A percentile compares a stretch with the other conserved stretches of the same genome.
phyloP scores from a whole-genome alignment of 106 monocot species.

The Acorus calamus region DNA sequence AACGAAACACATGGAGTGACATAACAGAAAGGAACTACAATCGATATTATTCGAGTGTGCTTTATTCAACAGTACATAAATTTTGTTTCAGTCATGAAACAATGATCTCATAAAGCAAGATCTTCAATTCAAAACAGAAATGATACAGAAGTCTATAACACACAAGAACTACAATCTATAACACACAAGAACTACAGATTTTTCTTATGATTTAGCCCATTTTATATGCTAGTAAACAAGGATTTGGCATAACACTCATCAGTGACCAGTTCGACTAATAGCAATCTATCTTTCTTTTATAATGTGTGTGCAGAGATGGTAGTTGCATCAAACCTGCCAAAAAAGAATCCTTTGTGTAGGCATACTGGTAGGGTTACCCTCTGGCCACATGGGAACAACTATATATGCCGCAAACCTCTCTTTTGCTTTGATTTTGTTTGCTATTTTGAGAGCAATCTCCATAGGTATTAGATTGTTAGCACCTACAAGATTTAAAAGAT shows the following conservation, averaged over 20 bases:
- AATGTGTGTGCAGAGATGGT: background rate
- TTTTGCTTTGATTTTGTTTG: slow-evolving; percentile 75
- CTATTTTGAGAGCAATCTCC: slow-evolving; percentile 92
- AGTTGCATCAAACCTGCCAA: slow-evolving; percentile 58
- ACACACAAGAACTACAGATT: too few species aligned
- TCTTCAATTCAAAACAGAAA: too few species aligned
- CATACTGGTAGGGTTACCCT: slow-evolving; percentile 73
- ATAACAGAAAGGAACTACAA: too few species aligned
- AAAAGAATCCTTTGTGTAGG: slow-evolving; percentile 74
- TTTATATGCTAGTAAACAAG: too few species aligned
- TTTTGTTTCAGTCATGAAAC: too few species aligned
- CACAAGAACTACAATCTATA: too few species aligned
- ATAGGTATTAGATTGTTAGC: slow-evolving; percentile 93
- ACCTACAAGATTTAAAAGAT: slow-evolving; percentile 31
- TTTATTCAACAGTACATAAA: too few species aligned
- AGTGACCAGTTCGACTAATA: background rate
- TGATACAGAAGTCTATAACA: too few species aligned
- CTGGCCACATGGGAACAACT: slow-evolving; percentile 95
- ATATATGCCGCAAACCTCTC: slow-evolving; percentile 91
- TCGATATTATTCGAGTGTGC: too few species aligned
- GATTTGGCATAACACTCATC: background rate
- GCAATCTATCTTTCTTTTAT: background rate
- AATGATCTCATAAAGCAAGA: too few species aligned
- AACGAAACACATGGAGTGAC: too few species aligned
- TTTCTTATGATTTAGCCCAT: too few species aligned